These are phyloP conservation scores for Carex cristatella DNA, from an alignment of 176 grass and related monocot genomes.

Conservation along the genomic window DNA sequence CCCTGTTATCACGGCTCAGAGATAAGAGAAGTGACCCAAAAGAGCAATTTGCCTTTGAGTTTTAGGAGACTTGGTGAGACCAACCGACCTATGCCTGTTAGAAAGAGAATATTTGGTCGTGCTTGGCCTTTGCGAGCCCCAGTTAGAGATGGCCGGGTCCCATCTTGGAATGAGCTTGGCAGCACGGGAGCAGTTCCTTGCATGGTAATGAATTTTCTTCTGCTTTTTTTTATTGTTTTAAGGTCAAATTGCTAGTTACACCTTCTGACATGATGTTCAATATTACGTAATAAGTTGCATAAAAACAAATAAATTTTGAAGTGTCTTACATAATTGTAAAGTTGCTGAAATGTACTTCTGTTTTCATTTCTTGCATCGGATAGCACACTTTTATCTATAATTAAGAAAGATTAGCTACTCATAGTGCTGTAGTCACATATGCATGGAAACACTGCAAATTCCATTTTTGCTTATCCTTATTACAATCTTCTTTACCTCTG, in stretches of 20 bases:
- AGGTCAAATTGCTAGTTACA: background rate
- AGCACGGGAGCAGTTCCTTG: conserved; percentile 43
- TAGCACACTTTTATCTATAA: background rate
- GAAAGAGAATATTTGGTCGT: conserved; percentile 88
- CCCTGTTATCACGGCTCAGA: conserved; percentile 69
- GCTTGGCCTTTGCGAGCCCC: conserved; percentile 90
- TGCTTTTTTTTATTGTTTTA: background rate
- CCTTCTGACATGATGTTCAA: background rate
- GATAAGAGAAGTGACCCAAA: conserved; percentile 23
- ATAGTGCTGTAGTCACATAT: background rate
- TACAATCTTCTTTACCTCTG: background rate
- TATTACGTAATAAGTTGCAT: background rate
- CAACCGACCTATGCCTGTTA: conserved; percentile 54
- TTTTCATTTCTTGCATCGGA: background rate
- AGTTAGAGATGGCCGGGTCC: conserved; percentile 66
- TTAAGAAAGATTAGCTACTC: background rate
- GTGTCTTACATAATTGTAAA: background rate
- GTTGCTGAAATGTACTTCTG: background rate
- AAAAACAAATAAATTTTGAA: background rate
- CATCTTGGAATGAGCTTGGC: conserved; percentile 78
- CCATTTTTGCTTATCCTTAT: background rate
- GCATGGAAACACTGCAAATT: background rate
- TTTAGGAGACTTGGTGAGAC: conserved; percentile 78
- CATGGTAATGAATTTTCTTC: conserved; percentile 40
- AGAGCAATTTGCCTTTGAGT: conserved; percentile 44